Conservation (phyloP, 2,329 filamentous ascomycete species). For the Verticillium nubilum region DNA sequence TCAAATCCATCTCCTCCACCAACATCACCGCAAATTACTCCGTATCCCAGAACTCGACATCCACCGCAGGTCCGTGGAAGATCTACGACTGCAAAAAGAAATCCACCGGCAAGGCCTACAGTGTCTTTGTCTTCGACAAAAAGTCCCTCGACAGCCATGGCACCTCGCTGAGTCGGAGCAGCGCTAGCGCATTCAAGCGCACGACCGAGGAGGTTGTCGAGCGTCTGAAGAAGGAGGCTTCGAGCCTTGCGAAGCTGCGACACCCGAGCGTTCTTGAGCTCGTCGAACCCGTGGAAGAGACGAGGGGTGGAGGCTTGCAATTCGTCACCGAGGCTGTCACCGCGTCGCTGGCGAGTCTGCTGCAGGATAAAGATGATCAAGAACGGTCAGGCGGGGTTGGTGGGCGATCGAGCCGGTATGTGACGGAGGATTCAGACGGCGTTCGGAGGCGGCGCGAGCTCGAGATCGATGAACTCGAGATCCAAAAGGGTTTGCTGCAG, state of each 20-base stretch:
- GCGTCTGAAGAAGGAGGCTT: constrained; percentile 84
- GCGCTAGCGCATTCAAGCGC: constrained; percentile 67
- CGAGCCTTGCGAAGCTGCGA: constrained; percentile 77
- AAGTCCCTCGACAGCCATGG: constrained; percentile 72
- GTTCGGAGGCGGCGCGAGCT: constrained; percentile 70
- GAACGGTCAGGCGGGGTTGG: constrained; percentile 65
- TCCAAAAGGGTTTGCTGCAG: constrained; percentile 92
- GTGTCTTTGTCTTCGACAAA: constrained; percentile 90
- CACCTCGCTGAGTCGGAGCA: constrained; percentile 55
- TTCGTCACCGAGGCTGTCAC: constrained; percentile 93
- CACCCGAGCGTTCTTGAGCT: constrained; percentile 92
- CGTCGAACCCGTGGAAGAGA: constrained; percentile 93
- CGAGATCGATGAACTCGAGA: constrained; percentile 94
- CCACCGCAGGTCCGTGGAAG: constrained; percentile 88
- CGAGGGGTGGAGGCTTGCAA: constrained; percentile 82
- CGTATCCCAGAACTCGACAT: constrained; percentile 68
- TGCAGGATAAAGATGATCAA: constrained; percentile 86
- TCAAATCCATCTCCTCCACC: constrained; percentile 85
- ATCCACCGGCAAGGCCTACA: constrained; percentile 81
- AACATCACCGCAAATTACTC: constrained; percentile 93
- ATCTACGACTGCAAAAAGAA: constrained; percentile 98
- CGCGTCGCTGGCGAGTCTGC: constrained; percentile 73
- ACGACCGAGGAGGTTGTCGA: constrained; percentile 87
- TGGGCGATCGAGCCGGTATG: constrained; percentile 70
- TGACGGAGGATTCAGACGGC: constrained; percentile 74